Base-by-base conservation (phyloP, 2,329 filamentous ascomycete species). In the Claviceps spartinae region DNA sequence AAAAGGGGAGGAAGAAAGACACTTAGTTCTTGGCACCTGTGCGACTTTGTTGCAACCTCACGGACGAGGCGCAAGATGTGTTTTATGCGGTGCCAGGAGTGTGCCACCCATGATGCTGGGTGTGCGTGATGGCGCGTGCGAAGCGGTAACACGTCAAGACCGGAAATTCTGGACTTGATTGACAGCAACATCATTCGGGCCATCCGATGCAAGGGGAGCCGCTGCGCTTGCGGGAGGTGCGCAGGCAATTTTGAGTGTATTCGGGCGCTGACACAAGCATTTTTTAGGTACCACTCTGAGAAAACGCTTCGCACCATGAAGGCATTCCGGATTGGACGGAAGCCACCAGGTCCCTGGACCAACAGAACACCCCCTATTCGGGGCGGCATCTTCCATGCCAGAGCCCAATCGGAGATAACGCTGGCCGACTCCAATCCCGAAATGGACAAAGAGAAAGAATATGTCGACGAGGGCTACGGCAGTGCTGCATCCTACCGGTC, bases 341-440 rank as follows among this genome's bases (percentile, higher is more conserved):
- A 72, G 61, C 68, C 76, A 47, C 60, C 66, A 51, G 71, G 74
- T 55, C 72, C 72, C 40, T 83, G 79, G 79, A 65, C 67, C 54
- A 81, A 79, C 65, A 69, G 75, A 58, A 75, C 73, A 57, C 79
- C 80, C 52, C 80, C 80, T 57, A 81, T 83, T 54, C 71, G 75
- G 61, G 72, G 74, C 42, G 72, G 72, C 45, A 60, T 73, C 36
- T 57, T 58, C 43, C 47, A 54, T 20, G 45, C 30, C 11, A 38
- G 38, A 48, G 47, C 40, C 45, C 45, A 48, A 44, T 49, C 47
- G 20, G 47, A 57, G 26, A 43, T 11, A 13, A 34, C 51, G n/a
- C 48, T 49, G 52, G 57, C 57, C 37, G 37, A 53, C 50, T 56
- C 55, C 30, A 52, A 58, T 26, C 24, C 24, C 38, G 51, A 51